Conservation (phyloP, 805 yeast species). For the Candida boleticola region DNA sequence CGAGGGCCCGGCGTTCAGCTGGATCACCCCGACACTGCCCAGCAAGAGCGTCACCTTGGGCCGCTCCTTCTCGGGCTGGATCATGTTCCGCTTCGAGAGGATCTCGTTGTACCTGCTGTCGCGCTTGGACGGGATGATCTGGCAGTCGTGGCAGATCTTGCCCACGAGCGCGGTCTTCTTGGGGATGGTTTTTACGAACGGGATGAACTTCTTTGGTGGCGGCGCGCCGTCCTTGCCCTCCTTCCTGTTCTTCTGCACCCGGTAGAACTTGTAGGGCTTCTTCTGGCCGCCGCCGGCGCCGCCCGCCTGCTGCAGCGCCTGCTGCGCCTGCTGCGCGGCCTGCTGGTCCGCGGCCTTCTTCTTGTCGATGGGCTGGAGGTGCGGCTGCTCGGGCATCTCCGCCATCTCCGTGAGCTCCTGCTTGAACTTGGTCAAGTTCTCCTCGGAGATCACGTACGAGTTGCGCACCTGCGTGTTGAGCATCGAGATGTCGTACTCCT, state of each 20-base stretch:
- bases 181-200: constrained; percentile 84
- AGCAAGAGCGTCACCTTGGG: constrained; percentile 69
- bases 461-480: constrained; percentile 79
- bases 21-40: constrained; percentile 83
- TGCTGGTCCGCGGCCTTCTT: constrained; percentile 8
- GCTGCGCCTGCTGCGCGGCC: too few relatives aligned
- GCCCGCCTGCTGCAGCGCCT: not conserved
- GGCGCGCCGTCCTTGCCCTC: constrained; percentile 13
- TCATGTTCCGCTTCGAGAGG: constrained; percentile 51
- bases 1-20: constrained; percentile 83
- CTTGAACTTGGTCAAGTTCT: constrained; percentile 62
- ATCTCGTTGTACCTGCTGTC: constrained; percentile 71
- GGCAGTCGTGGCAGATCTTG: constrained; percentile 89
- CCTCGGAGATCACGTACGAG: constrained; percentile 85
- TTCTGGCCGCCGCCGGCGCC: constrained; percentile 5
- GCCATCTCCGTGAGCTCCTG: constrained; percentile 51
- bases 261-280: constrained; percentile 21
- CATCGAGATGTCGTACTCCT: constrained; percentile 76
- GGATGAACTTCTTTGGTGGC: constrained; percentile 49
- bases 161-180: constrained; percentile 85
- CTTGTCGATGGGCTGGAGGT: constrained; percentile 36
- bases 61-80: constrained; percentile 47
- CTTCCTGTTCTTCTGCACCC: constrained; percentile 30
- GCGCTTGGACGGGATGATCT: constrained; percentile 71
- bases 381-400: constrained; percentile 53